A percentile compares a stretch with the other conserved stretches of the same genome.
phyloP scores from a whole-genome alignment of 2,329 filamentous ascomycete genomes.

The Zymoseptoria ardabiliae region DNA sequence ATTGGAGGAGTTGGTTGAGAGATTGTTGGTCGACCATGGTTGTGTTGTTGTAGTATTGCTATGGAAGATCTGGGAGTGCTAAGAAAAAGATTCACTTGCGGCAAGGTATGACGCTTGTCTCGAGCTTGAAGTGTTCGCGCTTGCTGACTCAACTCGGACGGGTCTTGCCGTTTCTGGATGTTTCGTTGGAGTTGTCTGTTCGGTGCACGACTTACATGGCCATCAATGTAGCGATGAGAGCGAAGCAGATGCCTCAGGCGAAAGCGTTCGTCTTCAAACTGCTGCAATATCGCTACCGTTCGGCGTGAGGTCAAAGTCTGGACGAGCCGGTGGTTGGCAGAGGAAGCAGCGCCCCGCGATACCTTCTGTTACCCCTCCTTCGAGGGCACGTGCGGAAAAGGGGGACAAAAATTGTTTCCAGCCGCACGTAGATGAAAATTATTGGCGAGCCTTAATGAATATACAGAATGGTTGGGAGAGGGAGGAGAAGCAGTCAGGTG shows the following conservation, averaged over 20 bases:
- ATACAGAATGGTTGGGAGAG: neutral
- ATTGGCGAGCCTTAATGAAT: neutral
- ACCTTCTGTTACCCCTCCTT: neutral
- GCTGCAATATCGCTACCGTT: neutral
- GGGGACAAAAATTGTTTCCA: neutral
- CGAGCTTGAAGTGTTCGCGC: neutral
- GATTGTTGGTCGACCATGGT: slow-evolving; percentile 19
- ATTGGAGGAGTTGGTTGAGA: slow-evolving; percentile 73
- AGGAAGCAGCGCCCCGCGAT: neutral
- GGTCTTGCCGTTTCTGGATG: neutral
- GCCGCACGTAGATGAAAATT: neutral
- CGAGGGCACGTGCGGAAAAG: neutral
- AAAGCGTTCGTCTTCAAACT: neutral
- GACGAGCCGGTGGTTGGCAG: neutral
- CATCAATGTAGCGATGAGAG: too few relatives aligned
- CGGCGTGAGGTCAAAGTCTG: neutral
- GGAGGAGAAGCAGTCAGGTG: neutral
- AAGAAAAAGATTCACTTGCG: neutral
- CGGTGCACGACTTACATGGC: neutral
- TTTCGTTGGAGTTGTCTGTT: neutral
- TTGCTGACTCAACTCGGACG: neutral
- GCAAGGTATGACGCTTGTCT: neutral
- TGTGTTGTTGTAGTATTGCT: slow-evolving; percentile 3
- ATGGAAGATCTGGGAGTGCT: too few relatives aligned
- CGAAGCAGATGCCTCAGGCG: neutral